Percentiles rank a stretch among this genome's conserved stretches.
Evolutionary conservation across 352 stramenopile species (phyloP).

Genomic region (Phytophthora lateralis): DNA sequence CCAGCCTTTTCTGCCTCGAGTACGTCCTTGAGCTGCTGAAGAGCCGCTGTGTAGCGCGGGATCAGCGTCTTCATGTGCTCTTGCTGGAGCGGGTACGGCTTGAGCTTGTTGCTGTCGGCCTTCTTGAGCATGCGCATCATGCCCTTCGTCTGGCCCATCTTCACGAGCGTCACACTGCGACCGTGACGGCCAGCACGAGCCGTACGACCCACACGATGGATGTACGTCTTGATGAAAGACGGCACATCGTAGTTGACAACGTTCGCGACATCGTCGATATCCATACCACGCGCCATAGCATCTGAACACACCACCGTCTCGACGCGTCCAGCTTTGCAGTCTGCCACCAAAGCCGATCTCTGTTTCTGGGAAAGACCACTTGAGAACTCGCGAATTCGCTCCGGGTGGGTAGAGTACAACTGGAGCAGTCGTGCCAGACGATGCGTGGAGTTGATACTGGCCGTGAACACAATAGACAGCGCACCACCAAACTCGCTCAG

Average conservation of each 20-base stretch:
- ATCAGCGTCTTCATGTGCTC: slow-evolving; percentile 85
- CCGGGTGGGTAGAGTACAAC: slow-evolving; percentile 66
- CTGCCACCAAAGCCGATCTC: slow-evolving; percentile 72
- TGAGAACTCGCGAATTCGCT: slow-evolving; percentile 80
- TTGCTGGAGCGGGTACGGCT: slow-evolving; percentile 64
- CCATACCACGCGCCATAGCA: slow-evolving; percentile 93
- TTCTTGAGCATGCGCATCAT: slow-evolving; percentile 87
- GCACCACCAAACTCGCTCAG: slow-evolving; percentile 80
- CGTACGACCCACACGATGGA: slow-evolving; percentile 86
- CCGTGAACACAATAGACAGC: slow-evolving; percentile 95
- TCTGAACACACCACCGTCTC: slow-evolving; percentile 92
- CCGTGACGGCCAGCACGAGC: slow-evolving; percentile 81
- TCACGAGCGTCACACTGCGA: slow-evolving; percentile 79
- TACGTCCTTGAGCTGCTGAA: slow-evolving; percentile 79
- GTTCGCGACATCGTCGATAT: slow-evolving; percentile 91
- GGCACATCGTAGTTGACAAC: slow-evolving; percentile 96
- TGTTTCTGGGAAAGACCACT: slow-evolving; percentile 85
- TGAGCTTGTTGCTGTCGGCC: slow-evolving; percentile 77
- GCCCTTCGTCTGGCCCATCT: slow-evolving; percentile 82
- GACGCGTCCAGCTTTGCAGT: slow-evolving; percentile 69
- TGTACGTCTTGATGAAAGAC: slow-evolving; percentile 92
- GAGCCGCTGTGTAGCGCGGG: slow-evolving; percentile 67
- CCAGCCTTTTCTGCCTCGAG: slow-evolving; percentile 79
- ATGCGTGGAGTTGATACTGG: slow-evolving; percentile 96
- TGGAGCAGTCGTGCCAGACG: slow-evolving; percentile 95